A percentile compares a stretch with the other conserved stretches of the same genome.
Conservation (phyloP, 176 grass and related monocot genomes). For the Pontederia paniculata region DNA sequence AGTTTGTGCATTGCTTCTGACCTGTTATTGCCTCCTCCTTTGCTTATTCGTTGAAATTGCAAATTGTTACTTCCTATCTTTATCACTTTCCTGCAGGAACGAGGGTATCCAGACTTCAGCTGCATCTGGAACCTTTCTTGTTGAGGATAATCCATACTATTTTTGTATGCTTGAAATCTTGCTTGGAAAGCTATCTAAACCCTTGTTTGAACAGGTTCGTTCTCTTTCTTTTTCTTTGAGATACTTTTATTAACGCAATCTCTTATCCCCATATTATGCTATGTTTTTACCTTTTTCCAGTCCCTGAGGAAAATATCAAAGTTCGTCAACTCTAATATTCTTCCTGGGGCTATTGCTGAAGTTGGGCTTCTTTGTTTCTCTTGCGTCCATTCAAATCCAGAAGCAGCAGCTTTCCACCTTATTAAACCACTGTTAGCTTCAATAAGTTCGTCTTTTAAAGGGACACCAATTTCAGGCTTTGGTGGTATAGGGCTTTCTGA, state of each 20-base stretch:
- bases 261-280: slow-evolving; percentile 6
- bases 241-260: slow-evolving; percentile 4
- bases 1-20: slow-evolving; percentile 18
- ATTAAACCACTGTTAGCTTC: slow-evolving; percentile 66
- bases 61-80: neutral
- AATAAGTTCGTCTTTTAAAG: slow-evolving; percentile 64
- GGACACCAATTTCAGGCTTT: slow-evolving; percentile 62
- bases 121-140: slow-evolving; percentile 78
- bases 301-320: slow-evolving; percentile 84
- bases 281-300: slow-evolving; percentile 36
- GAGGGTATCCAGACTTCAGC: slow-evolving; percentile 59
- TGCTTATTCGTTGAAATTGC: neutral
- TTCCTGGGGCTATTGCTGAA: slow-evolving; percentile 87
- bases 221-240: neutral
- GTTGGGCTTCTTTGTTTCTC: slow-evolving; percentile 95
- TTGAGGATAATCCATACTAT: slow-evolving; percentile 72
- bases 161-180: slow-evolving; percentile 95
- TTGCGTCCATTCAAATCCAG: slow-evolving; percentile 66
- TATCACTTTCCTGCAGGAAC: slow-evolving; percentile 50
- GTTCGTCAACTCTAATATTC: slow-evolving; percentile 87
- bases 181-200: slow-evolving; percentile 74
- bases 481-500: slow-evolving; percentile 43
- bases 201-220: slow-evolving; percentile 77
- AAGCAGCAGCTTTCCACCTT: slow-evolving; percentile 58
- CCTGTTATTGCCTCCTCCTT: neutral